These are phyloP conservation scores for Striga asiatica DNA, from an alignment of 257 asterid genomes.

Conservation along the genomic window DNA sequence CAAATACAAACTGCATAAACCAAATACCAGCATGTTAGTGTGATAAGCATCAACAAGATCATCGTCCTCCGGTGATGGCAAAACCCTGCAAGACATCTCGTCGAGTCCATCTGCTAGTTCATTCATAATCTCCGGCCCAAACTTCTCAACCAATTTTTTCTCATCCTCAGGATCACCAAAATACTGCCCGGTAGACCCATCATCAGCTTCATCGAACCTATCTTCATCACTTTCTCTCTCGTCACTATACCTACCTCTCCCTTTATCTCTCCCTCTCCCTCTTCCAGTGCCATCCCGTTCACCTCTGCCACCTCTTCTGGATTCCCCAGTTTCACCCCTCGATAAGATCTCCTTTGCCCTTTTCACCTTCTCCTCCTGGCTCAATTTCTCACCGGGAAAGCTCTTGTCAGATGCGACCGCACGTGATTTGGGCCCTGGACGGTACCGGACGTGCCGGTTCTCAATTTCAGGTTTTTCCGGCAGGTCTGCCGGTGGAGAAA, in stretches of 20 bases:
- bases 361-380: constrained; percentile 42
- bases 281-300: constrained; percentile 25
- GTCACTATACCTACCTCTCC: constrained; percentile 21
- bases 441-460: constrained; percentile 42
- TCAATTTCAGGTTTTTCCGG: constrained; percentile 29
- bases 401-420: neutral
- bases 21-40: constrained; percentile 56
- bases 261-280: constrained; percentile 30
- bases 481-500: constrained; percentile 2
- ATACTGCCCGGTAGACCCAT: constrained; percentile 25
- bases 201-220: constrained; percentile 27
- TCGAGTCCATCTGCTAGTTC: constrained; percentile 56
- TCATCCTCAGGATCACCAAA: constrained; percentile 47
- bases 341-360: constrained; percentile 47
- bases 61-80: constrained; percentile 79
- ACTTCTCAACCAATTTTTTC: constrained; percentile 47
- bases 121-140: constrained; percentile 62
- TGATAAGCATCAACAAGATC: constrained; percentile 46
- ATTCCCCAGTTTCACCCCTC: constrained; percentile 20
- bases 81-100: constrained; percentile 42
- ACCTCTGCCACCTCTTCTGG: constrained; percentile 21
- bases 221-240: constrained; percentile 24
- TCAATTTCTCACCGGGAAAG: constrained; percentile 26
- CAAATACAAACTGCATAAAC: neutral
- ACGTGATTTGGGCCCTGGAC: constrained; percentile 16